A percentile compares a stretch with the other conserved stretches of the same genome.
Evolutionary conservation across 2,329 filamentous ascomycete genomes (phyloP).

Genomic region (Exophiala alcalophila): DNA sequence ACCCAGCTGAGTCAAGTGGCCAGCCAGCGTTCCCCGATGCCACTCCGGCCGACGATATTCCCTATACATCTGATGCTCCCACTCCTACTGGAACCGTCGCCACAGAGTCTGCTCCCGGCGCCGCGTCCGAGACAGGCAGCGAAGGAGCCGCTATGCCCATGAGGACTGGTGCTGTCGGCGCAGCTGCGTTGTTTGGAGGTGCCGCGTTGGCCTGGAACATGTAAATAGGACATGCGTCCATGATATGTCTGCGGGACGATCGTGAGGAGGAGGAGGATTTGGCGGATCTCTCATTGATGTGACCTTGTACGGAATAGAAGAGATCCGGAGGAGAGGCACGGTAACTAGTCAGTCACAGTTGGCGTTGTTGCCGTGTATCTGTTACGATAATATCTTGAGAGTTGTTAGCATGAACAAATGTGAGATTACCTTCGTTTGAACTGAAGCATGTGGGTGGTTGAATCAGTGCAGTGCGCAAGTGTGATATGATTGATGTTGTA

Average conservation of each 20-base stretch:
- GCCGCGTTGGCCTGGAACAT: conserved; percentile 20
- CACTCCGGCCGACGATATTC: conserved; percentile 46
- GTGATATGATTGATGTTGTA: too few species aligned
- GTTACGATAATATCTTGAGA: too few species aligned
- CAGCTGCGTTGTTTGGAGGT: conserved; percentile 29
- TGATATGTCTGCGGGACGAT: too few species aligned
- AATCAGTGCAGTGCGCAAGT: too few species aligned
- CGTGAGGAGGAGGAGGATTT: neutral
- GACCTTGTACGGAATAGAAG: too few species aligned
- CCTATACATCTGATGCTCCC: conserved; percentile 56
- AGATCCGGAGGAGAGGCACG: too few species aligned
- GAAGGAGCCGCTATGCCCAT: conserved; percentile 25
- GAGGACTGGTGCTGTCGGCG: conserved; percentile 29
- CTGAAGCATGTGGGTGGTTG: too few species aligned
- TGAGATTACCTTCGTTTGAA: too few species aligned
- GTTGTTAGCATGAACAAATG: too few species aligned
- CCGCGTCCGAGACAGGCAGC: conserved; percentile 8
- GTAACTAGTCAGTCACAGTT: too few species aligned
- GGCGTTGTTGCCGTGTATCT: too few species aligned
- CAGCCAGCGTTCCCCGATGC: conserved; percentile 56
- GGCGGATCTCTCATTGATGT: too few species aligned
- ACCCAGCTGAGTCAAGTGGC: conserved; percentile 45
- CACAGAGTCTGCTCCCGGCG: conserved; percentile 9
- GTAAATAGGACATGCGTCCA: conserved; percentile 12
- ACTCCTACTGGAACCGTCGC: conserved; percentile 37